Evolutionary conservation across 345 rosid species (phyloP), one percentile per base, ranked within the genome.

Genomic region (Acer campestre): DNA sequence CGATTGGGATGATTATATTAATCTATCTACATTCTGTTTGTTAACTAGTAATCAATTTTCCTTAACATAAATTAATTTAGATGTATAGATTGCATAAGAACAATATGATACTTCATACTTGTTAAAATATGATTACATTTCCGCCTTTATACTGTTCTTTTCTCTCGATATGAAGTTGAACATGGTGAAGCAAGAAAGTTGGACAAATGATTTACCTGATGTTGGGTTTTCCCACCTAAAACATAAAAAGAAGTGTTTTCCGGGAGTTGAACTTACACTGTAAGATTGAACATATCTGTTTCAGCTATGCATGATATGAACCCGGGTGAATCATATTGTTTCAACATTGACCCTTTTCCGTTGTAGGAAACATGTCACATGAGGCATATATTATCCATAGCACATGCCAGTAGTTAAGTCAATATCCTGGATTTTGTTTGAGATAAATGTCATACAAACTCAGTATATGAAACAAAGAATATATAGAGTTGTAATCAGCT

Each of bases 121-220:
- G n/a, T 44, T 27, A 68, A 58, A 56, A 20, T 9, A 18, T 59
- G 62, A 27, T 29, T 46, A 53, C 38, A 38, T 22, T 9, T 40
- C 4, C 6, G 6, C 38, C 40, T 65, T 1, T 7, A 29, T 48
- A 58, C 4, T 56, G 31, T 64, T 29, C 51, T 18, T 2, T 75
- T 51, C 59, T 75, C 44, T 25, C 27, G 20, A n/a, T 74, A 12
- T 55, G 58, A 76, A 59, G 65, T 67, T 67, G 42, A 74, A 48
- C 66, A 42, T 76, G 71, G 6, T 40, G 20, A 17, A 67, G 67
- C 46, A 56, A 44, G 67, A 68, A 3, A 76, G 42, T 51, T 35
- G 38, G 38, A 35, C 38, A 35, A 4, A 35, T 4, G 6, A 35
- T 35, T 35, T 35, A 35, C 38, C 38, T 35, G 38, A 35, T 35